Evolutionary conservation across 73 alveolate species (phyloP).

Genomic region (Symbiodinium natans): DNA sequence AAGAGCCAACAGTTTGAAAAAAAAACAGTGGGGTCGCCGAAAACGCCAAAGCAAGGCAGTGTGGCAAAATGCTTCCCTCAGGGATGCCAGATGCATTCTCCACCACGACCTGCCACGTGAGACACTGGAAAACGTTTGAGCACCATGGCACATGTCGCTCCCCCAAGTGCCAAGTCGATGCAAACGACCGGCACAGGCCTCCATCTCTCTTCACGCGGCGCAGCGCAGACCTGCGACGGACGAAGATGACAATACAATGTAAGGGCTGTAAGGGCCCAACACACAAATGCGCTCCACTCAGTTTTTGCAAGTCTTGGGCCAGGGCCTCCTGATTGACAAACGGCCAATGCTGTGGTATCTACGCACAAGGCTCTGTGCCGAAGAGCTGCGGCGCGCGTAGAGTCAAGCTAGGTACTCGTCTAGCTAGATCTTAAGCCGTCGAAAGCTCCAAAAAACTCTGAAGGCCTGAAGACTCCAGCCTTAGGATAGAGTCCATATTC

Average conservation of each 20-base stretch:
- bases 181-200: not conserved
- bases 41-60: not conserved
- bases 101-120: slow-evolving; percentile 31
- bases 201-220: not conserved
- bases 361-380: not conserved
- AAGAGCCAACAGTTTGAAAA: not conserved
- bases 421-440: too few relatives aligned
- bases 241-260: too few relatives aligned
- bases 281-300: too few relatives aligned
- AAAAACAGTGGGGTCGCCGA: not conserved
- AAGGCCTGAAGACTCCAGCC: too few relatives aligned
- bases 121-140: not conserved
- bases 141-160: not conserved
- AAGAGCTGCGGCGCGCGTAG: not conserved
- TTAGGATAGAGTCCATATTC: too few relatives aligned
- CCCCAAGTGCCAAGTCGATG: too few relatives aligned
- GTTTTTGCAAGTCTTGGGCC: not conserved
- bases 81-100: slow-evolving; percentile 75
- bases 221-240: too few relatives aligned
- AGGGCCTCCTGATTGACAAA: not conserved
- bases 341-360: slow-evolving; percentile 11
- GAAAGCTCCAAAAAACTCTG: too few relatives aligned
- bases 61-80: slow-evolving; percentile 58
- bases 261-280: too few relatives aligned
- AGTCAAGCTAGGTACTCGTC: too few relatives aligned